Conservation (phyloP, 805 yeast genomes). For the Hanseniaspora meyeri region DNA sequence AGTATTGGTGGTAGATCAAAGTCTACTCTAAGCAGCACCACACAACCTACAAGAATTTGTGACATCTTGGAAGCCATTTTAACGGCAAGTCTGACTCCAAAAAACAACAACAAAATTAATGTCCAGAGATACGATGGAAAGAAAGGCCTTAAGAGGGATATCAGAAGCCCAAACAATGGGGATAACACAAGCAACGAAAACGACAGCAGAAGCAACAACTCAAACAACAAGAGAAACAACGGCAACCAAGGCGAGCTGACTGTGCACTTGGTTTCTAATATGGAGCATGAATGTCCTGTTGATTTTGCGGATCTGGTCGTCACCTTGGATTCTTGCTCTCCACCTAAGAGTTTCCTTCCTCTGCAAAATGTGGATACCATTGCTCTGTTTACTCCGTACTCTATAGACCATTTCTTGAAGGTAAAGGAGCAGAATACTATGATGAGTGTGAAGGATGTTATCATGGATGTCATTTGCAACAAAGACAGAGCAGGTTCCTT, state of each 20-base stretch:
- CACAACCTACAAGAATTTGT: constrained; percentile 27
- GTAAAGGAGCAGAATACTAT: not conserved
- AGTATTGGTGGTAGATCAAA: constrained; percentile 8
- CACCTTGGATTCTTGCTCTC: constrained; percentile 41
- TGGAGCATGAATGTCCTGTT: constrained; percentile 20
- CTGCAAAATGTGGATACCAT: constrained; percentile 2
- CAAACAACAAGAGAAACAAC: not conserved
- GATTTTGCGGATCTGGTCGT: constrained; percentile 29
- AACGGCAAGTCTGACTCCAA: constrained; percentile 34
- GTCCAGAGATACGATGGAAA: constrained; percentile 51
- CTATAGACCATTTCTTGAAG: constrained; percentile 9
- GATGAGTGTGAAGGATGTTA: not conserved
- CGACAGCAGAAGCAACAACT: not conserved
- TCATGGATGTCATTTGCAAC: constrained; percentile 10
- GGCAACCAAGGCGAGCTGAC: constrained; percentile 18
- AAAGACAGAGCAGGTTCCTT: constrained; percentile 2
- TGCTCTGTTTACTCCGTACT: not conserved
- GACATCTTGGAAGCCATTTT: constrained; percentile 65
- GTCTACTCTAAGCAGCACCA: constrained; percentile 5
- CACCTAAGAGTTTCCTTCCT: not conserved
- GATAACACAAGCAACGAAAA: not conserved
- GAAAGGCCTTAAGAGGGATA: constrained; percentile 37
- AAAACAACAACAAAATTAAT: constrained; percentile 28
- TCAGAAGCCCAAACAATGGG: constrained; percentile 18
- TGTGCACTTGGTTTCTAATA: constrained; percentile 36